Evolutionary conservation across 1,139 yeast genomes (phyloP).

Genomic region (Hanseniaspora uvarum): DNA sequence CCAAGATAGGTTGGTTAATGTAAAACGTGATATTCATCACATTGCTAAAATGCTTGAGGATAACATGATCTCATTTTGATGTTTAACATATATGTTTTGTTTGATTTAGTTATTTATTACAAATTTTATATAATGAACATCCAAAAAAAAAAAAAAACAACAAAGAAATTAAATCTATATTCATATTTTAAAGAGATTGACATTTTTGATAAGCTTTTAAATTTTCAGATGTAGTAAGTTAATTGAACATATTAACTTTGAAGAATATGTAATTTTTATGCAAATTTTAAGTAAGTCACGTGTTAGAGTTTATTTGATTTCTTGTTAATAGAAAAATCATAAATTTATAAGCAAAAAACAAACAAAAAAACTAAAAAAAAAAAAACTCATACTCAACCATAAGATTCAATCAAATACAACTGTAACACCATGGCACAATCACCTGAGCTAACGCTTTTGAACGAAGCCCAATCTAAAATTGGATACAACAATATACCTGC

Average conservation of each 20-base stretch:
- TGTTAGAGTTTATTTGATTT: not conserved
- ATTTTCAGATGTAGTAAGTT: not conserved
- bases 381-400: not conserved
- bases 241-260: not conserved
- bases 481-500: constrained; percentile 41
- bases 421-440: constrained; percentile 3
- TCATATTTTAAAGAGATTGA: not conserved
- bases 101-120: not conserved
- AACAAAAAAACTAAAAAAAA: not conserved
- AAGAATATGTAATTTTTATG: too few relatives aligned
- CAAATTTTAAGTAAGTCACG: not conserved
- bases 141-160: not conserved
- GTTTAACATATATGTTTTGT: not conserved
- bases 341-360: not conserved
- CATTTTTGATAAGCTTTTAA: not conserved
- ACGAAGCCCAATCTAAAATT: constrained; percentile 21
- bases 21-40: not conserved
- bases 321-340: not conserved
- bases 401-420: not conserved
- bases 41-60: not conserved
- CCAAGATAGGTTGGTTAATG: too few relatives aligned
- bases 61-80: not conserved
- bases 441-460: not conserved
- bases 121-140: constrained; percentile 3
- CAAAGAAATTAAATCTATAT: not conserved